Percentiles rank a stretch among this genome's conserved stretches.
These are phyloP conservation scores for Boletales sp. DNA, from an alignment of 768 basidiomycete species.

Conservation along the genomic window DNA sequence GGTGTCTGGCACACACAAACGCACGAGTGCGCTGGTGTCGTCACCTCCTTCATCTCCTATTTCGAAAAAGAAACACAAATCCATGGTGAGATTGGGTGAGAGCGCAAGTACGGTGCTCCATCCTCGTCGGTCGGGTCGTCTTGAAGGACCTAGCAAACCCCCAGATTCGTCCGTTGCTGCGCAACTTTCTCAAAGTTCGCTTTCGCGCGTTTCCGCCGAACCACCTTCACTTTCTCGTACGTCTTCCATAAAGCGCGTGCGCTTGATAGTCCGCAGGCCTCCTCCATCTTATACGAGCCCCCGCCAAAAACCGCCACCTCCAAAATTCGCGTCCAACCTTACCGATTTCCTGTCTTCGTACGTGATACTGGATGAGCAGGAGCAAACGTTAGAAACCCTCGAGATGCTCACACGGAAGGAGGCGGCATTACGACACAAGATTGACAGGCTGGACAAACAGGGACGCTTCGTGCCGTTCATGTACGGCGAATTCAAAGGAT, in stretches of 20 bases:
- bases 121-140: constrained; percentile 18
- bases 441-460: constrained; percentile 40
- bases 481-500: constrained; percentile 25
- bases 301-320: constrained; percentile 54
- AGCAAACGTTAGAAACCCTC: constrained; percentile 39
- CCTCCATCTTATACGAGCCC: constrained; percentile 62
- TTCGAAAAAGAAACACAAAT: constrained; percentile 27
- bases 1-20: constrained; percentile 21
- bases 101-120: neutral
- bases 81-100: constrained; percentile 3
- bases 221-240: constrained; percentile 8
- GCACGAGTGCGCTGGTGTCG: constrained; percentile 18
- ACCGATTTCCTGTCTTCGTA: constrained; percentile 61
- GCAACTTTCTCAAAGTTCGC: neutral
- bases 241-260: constrained; percentile 54
- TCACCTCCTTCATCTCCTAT: constrained; percentile 21
- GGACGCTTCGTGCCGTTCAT: constrained; percentile 46
- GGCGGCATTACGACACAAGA: constrained; percentile 41
- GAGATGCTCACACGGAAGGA: constrained; percentile 39
- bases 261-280: constrained; percentile 62
- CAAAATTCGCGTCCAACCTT: constrained; percentile 54
- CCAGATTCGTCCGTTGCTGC: neutral
- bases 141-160: constrained; percentile 14
- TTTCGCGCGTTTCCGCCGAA: neutral
- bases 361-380: constrained; percentile 46